A percentile compares a stretch with the other conserved stretches of the same genome.
Evolutionary conservation across 768 basidiomycete genomes (phyloP).

Genomic region (Hericium rajendrae): DNA sequence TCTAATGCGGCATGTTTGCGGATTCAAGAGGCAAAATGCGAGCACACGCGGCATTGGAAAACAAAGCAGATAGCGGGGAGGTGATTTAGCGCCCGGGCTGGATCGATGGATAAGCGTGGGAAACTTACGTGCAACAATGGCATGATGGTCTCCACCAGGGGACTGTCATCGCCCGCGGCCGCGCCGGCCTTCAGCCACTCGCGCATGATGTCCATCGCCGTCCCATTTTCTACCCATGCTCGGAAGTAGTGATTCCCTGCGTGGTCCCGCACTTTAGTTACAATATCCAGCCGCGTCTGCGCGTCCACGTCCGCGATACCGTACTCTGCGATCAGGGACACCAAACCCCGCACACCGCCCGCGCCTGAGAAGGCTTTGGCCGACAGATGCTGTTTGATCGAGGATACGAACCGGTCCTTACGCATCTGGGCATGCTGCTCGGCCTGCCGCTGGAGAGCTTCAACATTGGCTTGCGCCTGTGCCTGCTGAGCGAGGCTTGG

Average conservation of each 20-base stretch:
- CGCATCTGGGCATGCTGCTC: conserved; percentile 31
- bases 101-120: conserved; percentile 4
- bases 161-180: conserved; percentile 41
- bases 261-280: conserved; percentile 73
- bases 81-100: conserved; percentile 1
- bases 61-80: conserved; percentile 7
- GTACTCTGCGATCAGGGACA: conserved; percentile 46
- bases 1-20: conserved; percentile 32
- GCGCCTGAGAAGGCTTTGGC: conserved; percentile 56
- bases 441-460: no score
- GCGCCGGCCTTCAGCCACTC: conserved; percentile 75
- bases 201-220: conserved; percentile 68
- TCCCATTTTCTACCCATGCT: conserved; percentile 71
- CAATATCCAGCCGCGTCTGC: conserved; percentile 58
- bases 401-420: conserved; percentile 41
- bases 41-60: conserved; percentile 8
- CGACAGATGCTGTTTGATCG: conserved; percentile 48
- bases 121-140: conserved; percentile 74
- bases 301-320: conserved; percentile 58
- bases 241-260: conserved; percentile 83
- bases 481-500: conserved; percentile 18
- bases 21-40: neutral
- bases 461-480: conserved; percentile 14
- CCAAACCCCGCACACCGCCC: conserved; percentile 54
- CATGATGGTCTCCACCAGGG: conserved; percentile 70